A percentile compares a stretch with the other conserved stretches of the same genome.
Evolutionary conservation across 2,329 filamentous ascomycete genomes (phyloP).

Genomic region (Grosmannia serpens): DNA sequence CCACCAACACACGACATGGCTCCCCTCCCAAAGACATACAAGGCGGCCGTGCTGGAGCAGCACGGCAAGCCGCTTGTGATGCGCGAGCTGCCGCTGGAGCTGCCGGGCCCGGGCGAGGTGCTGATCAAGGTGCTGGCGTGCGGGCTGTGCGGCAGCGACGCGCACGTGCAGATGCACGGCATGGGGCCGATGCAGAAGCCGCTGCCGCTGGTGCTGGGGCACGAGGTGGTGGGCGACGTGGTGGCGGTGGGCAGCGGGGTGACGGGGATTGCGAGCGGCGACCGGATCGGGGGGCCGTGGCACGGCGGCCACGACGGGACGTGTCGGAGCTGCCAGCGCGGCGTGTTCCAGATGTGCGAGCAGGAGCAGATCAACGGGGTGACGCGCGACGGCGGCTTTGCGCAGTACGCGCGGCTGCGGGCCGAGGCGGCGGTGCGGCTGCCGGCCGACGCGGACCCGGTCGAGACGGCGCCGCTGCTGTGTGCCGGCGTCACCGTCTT

Average conservation of each 20-base stretch:
- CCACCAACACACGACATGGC: background rate
- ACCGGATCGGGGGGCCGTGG: constrained; percentile 57
- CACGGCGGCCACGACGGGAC: constrained; percentile 53
- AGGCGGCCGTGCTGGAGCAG: constrained; percentile 49
- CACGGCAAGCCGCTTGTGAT: constrained; percentile 40
- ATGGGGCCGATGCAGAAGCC: constrained; percentile 37
- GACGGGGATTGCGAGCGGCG: constrained; percentile 47
- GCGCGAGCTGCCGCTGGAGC: constrained; percentile 45
- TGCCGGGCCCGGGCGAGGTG: constrained; percentile 45
- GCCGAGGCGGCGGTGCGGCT: constrained; percentile 49
- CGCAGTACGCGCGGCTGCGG: constrained; percentile 50
- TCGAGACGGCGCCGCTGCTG: constrained; percentile 45
- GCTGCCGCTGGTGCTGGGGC: constrained; percentile 54
- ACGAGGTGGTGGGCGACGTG: constrained; percentile 60
- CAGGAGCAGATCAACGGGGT: constrained; percentile 54
- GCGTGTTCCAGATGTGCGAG: constrained; percentile 57
- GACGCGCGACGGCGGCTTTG: constrained; percentile 54
- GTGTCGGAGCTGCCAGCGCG: constrained; percentile 52
- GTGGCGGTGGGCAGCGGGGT: constrained; percentile 47
- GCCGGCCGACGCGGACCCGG: constrained; percentile 38
- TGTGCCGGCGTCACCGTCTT: constrained; percentile 57
- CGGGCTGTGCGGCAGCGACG: constrained; percentile 59
- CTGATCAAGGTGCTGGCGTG: constrained; percentile 62
- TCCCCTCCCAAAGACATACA: constrained; percentile 52
- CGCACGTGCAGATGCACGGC: constrained; percentile 31